phyloP scores from a whole-genome alignment of 179 eudicot species.

The Corrigiola litoralis region DNA sequence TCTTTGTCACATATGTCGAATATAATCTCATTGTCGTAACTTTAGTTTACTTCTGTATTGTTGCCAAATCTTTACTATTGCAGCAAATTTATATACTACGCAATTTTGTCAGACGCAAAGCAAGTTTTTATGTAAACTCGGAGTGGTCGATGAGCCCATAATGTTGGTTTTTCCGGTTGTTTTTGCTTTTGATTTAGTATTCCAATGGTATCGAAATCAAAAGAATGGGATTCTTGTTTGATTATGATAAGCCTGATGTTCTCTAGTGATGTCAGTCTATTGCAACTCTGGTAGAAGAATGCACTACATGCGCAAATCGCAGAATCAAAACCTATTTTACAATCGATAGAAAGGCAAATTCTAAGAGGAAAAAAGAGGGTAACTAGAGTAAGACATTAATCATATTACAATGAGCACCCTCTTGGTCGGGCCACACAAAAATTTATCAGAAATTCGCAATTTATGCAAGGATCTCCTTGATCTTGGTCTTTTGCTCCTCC shows the following conservation, averaged over 20 bases:
- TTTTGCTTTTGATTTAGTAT: too few species aligned
- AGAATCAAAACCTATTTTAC: slow-evolving; percentile 13
- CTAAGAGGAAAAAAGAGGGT: not conserved
- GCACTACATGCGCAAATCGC: slow-evolving; percentile 15
- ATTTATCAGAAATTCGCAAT: not conserved
- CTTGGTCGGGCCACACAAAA: slow-evolving; percentile 6
- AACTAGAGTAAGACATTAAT: slow-evolving; percentile 5
- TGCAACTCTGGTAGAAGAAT: slow-evolving; percentile 9
- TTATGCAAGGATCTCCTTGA: slow-evolving; percentile 64
- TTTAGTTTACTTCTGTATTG: too few species aligned
- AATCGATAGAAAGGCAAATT: not conserved
- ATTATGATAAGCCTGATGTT: slow-evolving; percentile 4
- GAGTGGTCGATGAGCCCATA: too few species aligned
- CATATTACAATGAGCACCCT: slow-evolving; percentile 18
- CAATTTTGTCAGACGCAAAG: too few species aligned
- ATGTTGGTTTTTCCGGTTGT: too few species aligned
- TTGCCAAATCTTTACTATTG: too few species aligned
- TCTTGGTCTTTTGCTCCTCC: slow-evolving; percentile 78
- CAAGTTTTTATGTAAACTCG: too few species aligned
- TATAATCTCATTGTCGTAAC: too few species aligned
- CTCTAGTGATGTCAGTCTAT: slow-evolving; percentile 2
- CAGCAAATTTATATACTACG: too few species aligned
- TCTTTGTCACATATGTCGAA: too few species aligned
- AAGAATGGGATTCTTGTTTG: not conserved
- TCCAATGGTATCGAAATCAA: not conserved